phyloP scores from a whole-genome alignment of 371 early-diverging fungal species.

The Syncephalastrum racemosum region DNA sequence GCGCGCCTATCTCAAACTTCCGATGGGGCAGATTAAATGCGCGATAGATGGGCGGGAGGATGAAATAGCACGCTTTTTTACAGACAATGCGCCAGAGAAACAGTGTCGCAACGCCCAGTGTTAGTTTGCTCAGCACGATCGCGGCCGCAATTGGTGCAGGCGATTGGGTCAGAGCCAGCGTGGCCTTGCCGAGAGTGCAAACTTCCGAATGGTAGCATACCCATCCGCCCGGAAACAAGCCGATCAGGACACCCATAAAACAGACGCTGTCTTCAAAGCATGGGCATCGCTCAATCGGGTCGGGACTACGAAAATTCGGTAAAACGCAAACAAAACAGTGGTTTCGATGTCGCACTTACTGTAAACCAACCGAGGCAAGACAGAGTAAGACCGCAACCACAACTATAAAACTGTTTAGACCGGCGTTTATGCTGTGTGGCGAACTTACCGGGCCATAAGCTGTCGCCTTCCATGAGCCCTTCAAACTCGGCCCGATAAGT shows the following conservation, averaged over 20 bases:
- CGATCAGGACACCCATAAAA: conserved; percentile 71
- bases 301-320: conserved; percentile 42
- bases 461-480: conserved; percentile 47
- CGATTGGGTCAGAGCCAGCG: conserved; percentile 36
- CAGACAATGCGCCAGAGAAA: conserved; percentile 65
- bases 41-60: conserved; percentile 64
- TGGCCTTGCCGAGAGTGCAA: conserved; percentile 30
- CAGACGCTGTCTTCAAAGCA: conserved; percentile 81
- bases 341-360: conserved; percentile 32
- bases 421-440: background rate
- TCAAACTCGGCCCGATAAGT: conserved; percentile 51
- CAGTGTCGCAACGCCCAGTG: conserved; percentile 55
- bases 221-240: conserved; percentile 68
- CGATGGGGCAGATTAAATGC: conserved; percentile 63
- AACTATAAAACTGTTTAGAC: conserved; percentile 21
- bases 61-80: conserved; percentile 57
- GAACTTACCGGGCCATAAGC: conserved; percentile 50
- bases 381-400: conserved; percentile 39
- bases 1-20: conserved; percentile 54
- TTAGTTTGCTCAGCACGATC: conserved; percentile 44
- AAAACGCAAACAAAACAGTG: background rate
- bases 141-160: conserved; percentile 27
- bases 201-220: conserved; percentile 39
- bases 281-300: conserved; percentile 77
- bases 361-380: conserved; percentile 53